phyloP scores from a whole-genome alignment of 495 filamentous ascomycete genomes.

The Aspergillus ostianus region DNA sequence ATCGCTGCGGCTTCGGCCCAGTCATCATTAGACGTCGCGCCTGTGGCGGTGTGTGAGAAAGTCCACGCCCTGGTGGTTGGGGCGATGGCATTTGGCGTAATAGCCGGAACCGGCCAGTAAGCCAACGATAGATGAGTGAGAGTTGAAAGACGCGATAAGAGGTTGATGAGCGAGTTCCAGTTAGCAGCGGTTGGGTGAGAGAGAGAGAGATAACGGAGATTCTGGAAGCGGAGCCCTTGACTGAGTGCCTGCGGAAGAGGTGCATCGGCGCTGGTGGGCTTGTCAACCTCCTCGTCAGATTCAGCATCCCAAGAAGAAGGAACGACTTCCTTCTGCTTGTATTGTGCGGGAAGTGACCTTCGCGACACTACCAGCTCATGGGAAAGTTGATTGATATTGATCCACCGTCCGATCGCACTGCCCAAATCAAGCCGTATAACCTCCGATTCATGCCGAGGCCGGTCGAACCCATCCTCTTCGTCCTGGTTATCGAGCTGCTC shows the following conservation, averaged over 20 bases:
- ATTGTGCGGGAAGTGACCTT: conserved; percentile 13
- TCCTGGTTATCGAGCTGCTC: conserved; percentile 13
- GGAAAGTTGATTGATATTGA: conserved; percentile 58
- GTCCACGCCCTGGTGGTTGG: conserved; percentile 40
- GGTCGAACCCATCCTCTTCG: conserved; percentile 28
- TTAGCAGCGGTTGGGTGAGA: conserved; percentile 50
- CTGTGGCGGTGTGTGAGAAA: conserved; percentile 56
- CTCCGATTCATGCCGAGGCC: conserved; percentile 40
- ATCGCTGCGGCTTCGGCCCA: conserved; percentile 68
- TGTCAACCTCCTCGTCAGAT: conserved; percentile 33
- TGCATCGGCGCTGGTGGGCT: conserved; percentile 26
- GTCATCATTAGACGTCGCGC: conserved; percentile 63
- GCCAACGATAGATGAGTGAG: conserved; percentile 78
- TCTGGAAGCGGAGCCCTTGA: conserved; percentile 43
- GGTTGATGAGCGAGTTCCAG: conserved; percentile 64
- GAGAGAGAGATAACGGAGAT: conserved; percentile 52
- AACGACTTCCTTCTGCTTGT: conserved; percentile 18
- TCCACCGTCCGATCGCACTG: conserved; percentile 54
- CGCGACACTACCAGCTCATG: conserved; percentile 46
- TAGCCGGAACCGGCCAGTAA: conserved; percentile 72
- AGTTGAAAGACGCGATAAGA: conserved; percentile 59
- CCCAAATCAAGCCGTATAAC: conserved; percentile 64
- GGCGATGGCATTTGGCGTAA: conserved; percentile 58
- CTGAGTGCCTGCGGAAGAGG: conserved; percentile 43
- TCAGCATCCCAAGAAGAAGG: conserved; percentile 41